Evolutionary conservation across 306 rosid species (phyloP).

Genomic region (Sicyos baderoa): DNA sequence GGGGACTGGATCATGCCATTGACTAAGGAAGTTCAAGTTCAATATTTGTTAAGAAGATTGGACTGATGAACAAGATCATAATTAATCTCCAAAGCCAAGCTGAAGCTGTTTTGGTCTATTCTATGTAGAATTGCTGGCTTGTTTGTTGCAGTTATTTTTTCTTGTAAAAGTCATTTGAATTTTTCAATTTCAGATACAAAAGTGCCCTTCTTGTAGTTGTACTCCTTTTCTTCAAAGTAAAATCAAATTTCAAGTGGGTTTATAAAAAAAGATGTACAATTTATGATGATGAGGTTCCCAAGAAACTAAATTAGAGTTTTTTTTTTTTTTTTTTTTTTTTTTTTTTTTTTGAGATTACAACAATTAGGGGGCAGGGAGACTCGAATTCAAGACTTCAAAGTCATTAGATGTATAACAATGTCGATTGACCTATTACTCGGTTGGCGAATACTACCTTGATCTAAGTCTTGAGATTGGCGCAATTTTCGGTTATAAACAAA

Average conservation of each 20-base stretch:
- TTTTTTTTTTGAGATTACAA: no score
- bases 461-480: no score
- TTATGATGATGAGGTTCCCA: no score
- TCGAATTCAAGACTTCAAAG: no score
- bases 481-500: no score
- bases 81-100: neutral
- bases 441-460: no score
- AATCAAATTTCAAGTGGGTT: neutral
- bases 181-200: neutral
- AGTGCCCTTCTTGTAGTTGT: no score
- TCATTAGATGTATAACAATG: no score
- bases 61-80: slow-evolving; percentile 41
- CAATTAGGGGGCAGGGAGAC: no score
- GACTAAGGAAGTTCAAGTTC: slow-evolving; percentile 89
- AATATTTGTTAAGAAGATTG: slow-evolving; percentile 67
- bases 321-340: no score
- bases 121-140: slow-evolving; percentile 3
- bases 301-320: no score
- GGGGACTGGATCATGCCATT: slow-evolving; percentile 95
- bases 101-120: slow-evolving; percentile 1
- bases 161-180: neutral
- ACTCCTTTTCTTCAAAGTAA: neutral
- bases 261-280: neutral
- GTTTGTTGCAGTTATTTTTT: neutral
- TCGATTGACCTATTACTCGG: no score